These are phyloP conservation scores for Mycena amicta DNA, from an alignment of 768 basidiomycete genomes.

Conservation along the genomic window DNA sequence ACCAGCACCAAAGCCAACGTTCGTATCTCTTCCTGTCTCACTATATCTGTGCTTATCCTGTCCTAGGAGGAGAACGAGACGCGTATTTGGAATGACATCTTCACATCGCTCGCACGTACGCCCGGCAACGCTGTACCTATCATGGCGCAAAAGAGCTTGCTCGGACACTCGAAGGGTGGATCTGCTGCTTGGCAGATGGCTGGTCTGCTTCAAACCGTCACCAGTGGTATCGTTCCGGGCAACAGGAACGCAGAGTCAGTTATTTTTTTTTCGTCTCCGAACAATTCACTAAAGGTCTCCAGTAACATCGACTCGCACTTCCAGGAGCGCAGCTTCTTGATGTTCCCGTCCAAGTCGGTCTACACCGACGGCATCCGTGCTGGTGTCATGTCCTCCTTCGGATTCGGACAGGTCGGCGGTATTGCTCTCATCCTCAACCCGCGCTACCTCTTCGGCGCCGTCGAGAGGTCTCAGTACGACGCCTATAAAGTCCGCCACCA, in stretches of 20 bases:
- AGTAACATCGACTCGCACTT: slow-evolving; percentile 95
- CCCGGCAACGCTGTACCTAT: slow-evolving; percentile 96
- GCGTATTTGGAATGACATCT: slow-evolving; percentile 93
- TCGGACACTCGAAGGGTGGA: slow-evolving; percentile 98
- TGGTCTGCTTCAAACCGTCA: slow-evolving; percentile 85
- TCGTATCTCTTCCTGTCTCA: slow-evolving; percentile 25
- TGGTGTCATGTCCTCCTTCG: slow-evolving; percentile 92
- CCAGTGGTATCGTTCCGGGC: slow-evolving; percentile 86
- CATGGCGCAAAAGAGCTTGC: slow-evolving; percentile 95
- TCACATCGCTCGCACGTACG: slow-evolving; percentile 85
- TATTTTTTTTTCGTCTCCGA: slow-evolving; percentile 1
- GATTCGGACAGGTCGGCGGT: slow-evolving; percentile 98
- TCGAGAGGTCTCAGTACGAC: slow-evolving; percentile 78
- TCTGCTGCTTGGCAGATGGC: slow-evolving; percentile 98
- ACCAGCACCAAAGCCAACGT: slow-evolving; percentile 86
- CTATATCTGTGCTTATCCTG: slow-evolving; percentile 11
- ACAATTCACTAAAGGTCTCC: slow-evolving; percentile 18
- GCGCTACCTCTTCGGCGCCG: slow-evolving; percentile 82
- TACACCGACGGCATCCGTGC: slow-evolving; percentile 91
- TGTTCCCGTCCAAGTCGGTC: slow-evolving; percentile 98
- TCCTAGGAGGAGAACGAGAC: slow-evolving; percentile 94
- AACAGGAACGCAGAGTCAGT: slow-evolving; percentile 96
- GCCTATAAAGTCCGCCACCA: slow-evolving; percentile 74
- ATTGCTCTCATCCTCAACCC: slow-evolving; percentile 88
- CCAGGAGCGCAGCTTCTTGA: slow-evolving; percentile 83